Conservation (phyloP, 495 filamentous ascomycete genomes). For the Aspergillus baeticus region DNA sequence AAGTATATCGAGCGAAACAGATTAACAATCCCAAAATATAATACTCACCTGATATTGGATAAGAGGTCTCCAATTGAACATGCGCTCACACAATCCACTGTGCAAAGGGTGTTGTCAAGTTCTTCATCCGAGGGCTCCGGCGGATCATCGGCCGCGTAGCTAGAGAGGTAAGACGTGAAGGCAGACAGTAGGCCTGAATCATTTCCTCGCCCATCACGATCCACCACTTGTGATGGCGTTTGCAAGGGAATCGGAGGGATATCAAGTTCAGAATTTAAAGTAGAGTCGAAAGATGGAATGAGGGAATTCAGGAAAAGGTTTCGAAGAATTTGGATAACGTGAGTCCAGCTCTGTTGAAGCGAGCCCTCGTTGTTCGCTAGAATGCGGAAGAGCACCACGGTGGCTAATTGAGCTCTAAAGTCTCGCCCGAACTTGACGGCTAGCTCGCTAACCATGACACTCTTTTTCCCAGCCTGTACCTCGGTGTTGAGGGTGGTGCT, state of each 20-base stretch:
- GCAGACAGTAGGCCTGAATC: slow-evolving; percentile 89
- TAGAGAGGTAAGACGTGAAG: slow-evolving; percentile 95
- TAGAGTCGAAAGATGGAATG: slow-evolving; percentile 78
- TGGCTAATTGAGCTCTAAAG: slow-evolving; percentile 89
- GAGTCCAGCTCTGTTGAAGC: slow-evolving; percentile 76
- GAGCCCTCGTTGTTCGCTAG: slow-evolving; percentile 77
- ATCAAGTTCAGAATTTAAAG: slow-evolving; percentile 66
- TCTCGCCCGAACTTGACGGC: slow-evolving; percentile 96
- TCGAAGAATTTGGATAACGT: slow-evolving; percentile 85
- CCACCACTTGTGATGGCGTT: slow-evolving; percentile 88
- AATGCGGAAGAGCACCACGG: slow-evolving; percentile 89
- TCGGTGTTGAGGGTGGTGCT: slow-evolving; percentile 93
- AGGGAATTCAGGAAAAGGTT: slow-evolving; percentile 97
- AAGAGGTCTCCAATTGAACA: slow-evolving; percentile 84
- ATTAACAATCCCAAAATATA: neutral
- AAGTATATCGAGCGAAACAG: neutral
- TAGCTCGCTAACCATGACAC: slow-evolving; percentile 98
- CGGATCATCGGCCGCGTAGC: slow-evolving; percentile 95
- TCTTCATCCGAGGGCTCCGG: slow-evolving; percentile 97
- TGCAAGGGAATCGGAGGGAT: slow-evolving; percentile 86
- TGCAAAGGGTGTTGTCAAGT: slow-evolving; percentile 89
- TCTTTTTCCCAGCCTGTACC: slow-evolving; percentile 86
- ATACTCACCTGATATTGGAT: slow-evolving; percentile 74
- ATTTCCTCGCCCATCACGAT: slow-evolving; percentile 70
- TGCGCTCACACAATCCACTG: slow-evolving; percentile 89